A percentile compares a stretch with the other conserved stretches of the same genome.
Evolutionary conservation across 1,284 basidiomycete genomes (phyloP).

Genomic region (Leccinum proximum): DNA sequence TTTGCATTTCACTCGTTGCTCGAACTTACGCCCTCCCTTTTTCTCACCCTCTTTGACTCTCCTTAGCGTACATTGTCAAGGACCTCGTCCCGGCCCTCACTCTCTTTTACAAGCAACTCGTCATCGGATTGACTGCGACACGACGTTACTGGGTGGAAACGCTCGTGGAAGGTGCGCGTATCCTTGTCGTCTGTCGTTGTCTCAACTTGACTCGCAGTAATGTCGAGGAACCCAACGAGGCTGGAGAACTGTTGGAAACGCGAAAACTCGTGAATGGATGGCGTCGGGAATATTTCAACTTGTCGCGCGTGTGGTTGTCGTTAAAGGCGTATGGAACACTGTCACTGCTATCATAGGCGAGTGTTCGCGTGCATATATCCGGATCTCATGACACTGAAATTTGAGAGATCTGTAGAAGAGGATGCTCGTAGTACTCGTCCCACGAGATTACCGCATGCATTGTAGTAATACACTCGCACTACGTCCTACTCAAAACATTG

Average conservation of each 20-base stretch:
- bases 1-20: constrained; percentile 45
- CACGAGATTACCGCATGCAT: too few relatives aligned
- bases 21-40: neutral
- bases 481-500: constrained; percentile 62
- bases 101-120: constrained; percentile 92
- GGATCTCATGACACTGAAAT: too few relatives aligned
- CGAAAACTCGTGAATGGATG: constrained; percentile 45
- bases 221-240: constrained; percentile 56
- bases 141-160: constrained; percentile 66
- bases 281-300: constrained; percentile 40
- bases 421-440: too few relatives aligned
- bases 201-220: constrained; percentile 31
- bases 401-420: too few relatives aligned
- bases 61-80: constrained; percentile 96
- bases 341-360: too few relatives aligned
- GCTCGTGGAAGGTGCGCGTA: constrained; percentile 68
- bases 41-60: neutral
- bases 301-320: too few relatives aligned
- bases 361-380: too few relatives aligned
- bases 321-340: too few relatives aligned
- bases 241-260: constrained; percentile 51
- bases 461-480: constrained; percentile 28
- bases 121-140: constrained; percentile 56
- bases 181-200: constrained; percentile 57
- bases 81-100: constrained; percentile 93